Percentiles rank a stretch among this genome's conserved stretches.
phyloP scores from a whole-genome alignment of 1,284 basidiomycete genomes.

The Inonotus hispidus region DNA sequence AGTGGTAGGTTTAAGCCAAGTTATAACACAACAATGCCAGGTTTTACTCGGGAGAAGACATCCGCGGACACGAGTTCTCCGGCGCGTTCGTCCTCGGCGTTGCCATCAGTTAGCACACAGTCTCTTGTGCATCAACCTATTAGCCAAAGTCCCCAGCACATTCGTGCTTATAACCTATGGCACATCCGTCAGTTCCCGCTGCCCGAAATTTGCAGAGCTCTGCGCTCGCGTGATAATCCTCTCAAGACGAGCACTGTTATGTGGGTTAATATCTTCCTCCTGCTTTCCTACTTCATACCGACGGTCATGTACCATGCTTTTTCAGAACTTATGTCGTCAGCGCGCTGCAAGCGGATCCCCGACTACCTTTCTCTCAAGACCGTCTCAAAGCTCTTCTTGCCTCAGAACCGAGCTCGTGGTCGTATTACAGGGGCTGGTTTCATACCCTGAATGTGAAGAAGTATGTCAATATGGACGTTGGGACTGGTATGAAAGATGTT shows the following conservation, averaged over 20 bases:
- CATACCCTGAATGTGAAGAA: not conserved
- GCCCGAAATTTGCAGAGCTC: constrained; percentile 41
- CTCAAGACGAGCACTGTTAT: constrained; percentile 52
- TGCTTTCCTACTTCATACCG: not conserved
- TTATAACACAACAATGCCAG: constrained; percentile 1
- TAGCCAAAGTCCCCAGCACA: constrained; percentile 36
- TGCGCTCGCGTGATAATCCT: constrained; percentile 38
- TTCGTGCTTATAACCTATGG: constrained; percentile 58
- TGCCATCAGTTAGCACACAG: not conserved
- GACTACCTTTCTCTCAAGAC: constrained; percentile 34
- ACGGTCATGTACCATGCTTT: not conserved
- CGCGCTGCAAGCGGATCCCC: constrained; percentile 37
- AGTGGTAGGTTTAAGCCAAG: not conserved
- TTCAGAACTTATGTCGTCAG: constrained; percentile 41
- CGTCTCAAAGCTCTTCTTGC: constrained; percentile 34
- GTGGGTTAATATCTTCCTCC: constrained; percentile 32
- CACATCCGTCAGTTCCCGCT: constrained; percentile 37
- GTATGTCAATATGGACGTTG: constrained; percentile 8
- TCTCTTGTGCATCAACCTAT: not conserved
- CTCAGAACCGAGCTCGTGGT: constrained; percentile 16
- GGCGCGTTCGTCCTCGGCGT: not conserved
- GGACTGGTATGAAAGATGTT: no score
- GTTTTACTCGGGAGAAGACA: constrained; percentile 1
- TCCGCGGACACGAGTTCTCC: not conserved
- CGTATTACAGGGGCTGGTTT: constrained; percentile 11